These are phyloP conservation scores for Astrothelium macrocarpum DNA, from an alignment of 495 filamentous ascomycete genomes.

Conservation along the genomic window DNA sequence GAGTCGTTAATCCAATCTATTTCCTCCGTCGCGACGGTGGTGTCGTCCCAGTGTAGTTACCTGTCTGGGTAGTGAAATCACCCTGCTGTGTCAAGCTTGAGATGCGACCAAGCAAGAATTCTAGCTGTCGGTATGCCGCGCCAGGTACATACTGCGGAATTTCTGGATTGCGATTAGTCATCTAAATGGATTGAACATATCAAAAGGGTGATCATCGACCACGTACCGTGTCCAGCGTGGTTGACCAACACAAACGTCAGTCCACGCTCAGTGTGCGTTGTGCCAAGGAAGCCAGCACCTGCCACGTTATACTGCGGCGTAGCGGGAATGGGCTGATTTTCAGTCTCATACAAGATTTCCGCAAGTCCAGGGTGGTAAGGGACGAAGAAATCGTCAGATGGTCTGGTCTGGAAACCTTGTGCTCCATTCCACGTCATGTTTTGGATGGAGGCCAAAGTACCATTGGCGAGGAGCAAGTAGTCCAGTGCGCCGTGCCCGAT, in stretches of 20 bases:
- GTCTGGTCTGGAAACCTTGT: slow-evolving; percentile 51
- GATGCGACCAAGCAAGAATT: slow-evolving; percentile 27
- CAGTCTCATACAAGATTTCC: slow-evolving; percentile 13
- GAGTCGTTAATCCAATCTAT: not conserved
- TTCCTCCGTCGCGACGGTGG: not conserved
- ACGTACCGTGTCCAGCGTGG: slow-evolving; percentile 23
- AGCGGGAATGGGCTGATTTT: slow-evolving; percentile 14
- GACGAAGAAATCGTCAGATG: slow-evolving; percentile 52
- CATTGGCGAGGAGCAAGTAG: slow-evolving; percentile 53
- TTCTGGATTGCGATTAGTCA: slow-evolving; percentile 30
- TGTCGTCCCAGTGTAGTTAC: not conserved
- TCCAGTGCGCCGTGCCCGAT: slow-evolving; percentile 60
- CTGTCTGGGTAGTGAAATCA: slow-evolving; percentile 12
- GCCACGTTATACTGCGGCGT: slow-evolving; percentile 31
- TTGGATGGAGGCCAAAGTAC: slow-evolving; percentile 60
- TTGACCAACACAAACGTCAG: slow-evolving; percentile 29
- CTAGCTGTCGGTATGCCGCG: slow-evolving; percentile 49
- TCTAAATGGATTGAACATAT: not conserved
- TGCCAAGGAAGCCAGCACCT: slow-evolving; percentile 52
- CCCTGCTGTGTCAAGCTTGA: slow-evolving; percentile 19
- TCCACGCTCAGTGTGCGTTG: slow-evolving; percentile 47
- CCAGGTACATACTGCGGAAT: slow-evolving; percentile 25
- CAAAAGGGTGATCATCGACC: not conserved
- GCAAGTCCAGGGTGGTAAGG: slow-evolving; percentile 44
- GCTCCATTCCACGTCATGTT: slow-evolving; percentile 75